A percentile compares a stretch with the other conserved stretches of the same genome.
Conservation (phyloP, 805 yeast species). For the Teunomyces funiuensis region DNA sequence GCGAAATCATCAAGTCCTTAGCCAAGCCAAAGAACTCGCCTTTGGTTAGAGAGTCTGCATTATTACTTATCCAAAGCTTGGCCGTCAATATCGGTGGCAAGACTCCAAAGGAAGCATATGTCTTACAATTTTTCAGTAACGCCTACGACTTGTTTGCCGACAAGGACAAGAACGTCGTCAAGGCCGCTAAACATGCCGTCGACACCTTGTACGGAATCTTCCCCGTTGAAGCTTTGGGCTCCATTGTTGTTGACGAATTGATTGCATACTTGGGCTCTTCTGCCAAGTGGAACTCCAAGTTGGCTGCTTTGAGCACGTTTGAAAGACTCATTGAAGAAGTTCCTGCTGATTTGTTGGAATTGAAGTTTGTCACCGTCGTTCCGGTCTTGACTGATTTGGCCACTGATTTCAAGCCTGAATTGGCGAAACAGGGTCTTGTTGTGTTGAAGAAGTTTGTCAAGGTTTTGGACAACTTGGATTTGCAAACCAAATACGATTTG, state of each 20-base stretch:
- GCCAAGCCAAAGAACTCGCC: conserved; percentile 73
- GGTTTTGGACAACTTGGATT: conserved; percentile 88
- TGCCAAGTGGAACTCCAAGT: conserved; percentile 91
- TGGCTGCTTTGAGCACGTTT: conserved; percentile 71
- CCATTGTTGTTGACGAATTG: conserved; percentile 64
- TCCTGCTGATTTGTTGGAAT: conserved; percentile 82
- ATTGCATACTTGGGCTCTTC: conserved; percentile 68
- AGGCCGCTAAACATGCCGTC: conserved; percentile 80
- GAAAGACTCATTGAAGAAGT: conserved; percentile 76
- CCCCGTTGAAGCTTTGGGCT: conserved; percentile 75
- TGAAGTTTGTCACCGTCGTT: conserved; percentile 72
- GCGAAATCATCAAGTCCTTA: conserved; percentile 62
- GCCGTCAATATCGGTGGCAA: conserved; percentile 61
- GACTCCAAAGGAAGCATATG: conserved; percentile 73
- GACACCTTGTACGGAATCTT: conserved; percentile 68
- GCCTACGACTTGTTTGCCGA: conserved; percentile 78
- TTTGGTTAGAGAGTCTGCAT: conserved; percentile 73
- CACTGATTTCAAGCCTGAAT: conserved; percentile 95
- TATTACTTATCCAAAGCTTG: conserved; percentile 59
- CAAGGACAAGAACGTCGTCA: conserved; percentile 81
- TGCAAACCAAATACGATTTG: conserved; percentile 76
- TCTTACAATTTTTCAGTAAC: conserved; percentile 59
- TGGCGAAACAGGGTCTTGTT: conserved; percentile 79
- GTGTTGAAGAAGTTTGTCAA: conserved; percentile 70
- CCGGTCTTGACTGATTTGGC: conserved; percentile 87